Evolutionary conservation across 116 monocot genomes (phyloP), one percentile per base, ranked within the genome.

Genomic region (Posidonia oceanica): DNA sequence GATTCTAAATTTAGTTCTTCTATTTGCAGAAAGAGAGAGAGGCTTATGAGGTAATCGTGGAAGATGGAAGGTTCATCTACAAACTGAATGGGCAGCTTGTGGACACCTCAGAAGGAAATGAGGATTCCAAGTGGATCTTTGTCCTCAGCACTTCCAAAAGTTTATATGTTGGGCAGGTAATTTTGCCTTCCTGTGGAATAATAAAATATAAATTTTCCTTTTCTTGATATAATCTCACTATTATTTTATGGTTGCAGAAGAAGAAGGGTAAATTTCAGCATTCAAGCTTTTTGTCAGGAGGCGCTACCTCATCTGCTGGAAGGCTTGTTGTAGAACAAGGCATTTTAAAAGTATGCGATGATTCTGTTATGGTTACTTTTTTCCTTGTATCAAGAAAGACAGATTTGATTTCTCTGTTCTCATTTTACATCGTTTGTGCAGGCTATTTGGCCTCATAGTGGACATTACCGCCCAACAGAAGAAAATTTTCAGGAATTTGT

Each of bases 361-460:
- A 16, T 29, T 12, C 8, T 61, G 4, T 12, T 61, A 36, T 61
- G 36, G 18, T 23, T n/a, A 54, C 21, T 5, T 2, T 13, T 18
- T 40, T 48, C 4, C 2, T 23, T 18, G 14, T n/a, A 38, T 39
- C 1, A 2, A 56, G 10, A 52, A 37, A 39, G 10, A n/a, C 7
- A 14, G 4, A 63, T 40, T 36, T 61, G 14, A 61, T 61, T 13
- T 61, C 29, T 36, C 7, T 21, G 2, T 58, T 61, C 39, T 65
- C 58, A 29, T 70, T 56, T 42, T 54, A 12, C 48, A 48, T 48
- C 48, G 44, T 54, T 75, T 75, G 38, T 77, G 52, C 80, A 95
- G 91, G 88, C 86, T 78, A 74, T 95, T 20, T 91, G 91, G 94
- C 90, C 88, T 10, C 85, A 94, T 69, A 94, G 94, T 80, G 94